A percentile compares a stretch with the other conserved stretches of the same genome.
phyloP scores from a whole-genome alignment of 2,329 filamentous ascomycete species.

The Daldinia sp. region DNA sequence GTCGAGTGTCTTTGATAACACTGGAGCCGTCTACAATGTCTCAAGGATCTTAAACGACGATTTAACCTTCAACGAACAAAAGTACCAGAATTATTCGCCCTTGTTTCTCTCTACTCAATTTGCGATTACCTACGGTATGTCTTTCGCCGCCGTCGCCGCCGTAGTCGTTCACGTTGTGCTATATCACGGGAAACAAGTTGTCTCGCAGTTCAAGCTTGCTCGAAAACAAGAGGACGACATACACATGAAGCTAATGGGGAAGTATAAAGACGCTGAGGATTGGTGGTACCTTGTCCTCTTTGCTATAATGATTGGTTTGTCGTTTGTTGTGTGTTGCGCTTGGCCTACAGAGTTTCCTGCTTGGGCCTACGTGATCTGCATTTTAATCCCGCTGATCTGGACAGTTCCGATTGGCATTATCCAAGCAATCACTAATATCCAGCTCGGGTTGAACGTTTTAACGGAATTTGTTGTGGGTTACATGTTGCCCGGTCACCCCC shows the following conservation, averaged over 20 bases:
- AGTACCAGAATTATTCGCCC: constrained; percentile 74
- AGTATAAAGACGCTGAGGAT: constrained; percentile 69
- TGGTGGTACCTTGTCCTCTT: constrained; percentile 70
- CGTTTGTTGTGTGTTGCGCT: constrained; percentile 65
- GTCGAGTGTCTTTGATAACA: constrained; percentile 73
- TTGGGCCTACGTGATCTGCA: constrained; percentile 69
- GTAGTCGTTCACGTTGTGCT: constrained; percentile 68
- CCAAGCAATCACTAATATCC: constrained; percentile 71
- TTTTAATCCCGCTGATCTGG: constrained; percentile 69
- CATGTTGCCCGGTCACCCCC: constrained; percentile 76
- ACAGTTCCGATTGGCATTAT: constrained; percentile 71
- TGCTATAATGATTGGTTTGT: constrained; percentile 65
- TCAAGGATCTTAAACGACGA: constrained; percentile 68
- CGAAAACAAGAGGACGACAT: constrained; percentile 66
- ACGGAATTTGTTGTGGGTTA: constrained; percentile 81
- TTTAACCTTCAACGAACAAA: constrained; percentile 68
- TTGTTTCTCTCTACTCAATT: constrained; percentile 74
- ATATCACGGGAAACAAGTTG: constrained; percentile 68
- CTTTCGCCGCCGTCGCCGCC: constrained; percentile 75
- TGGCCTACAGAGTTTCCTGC: constrained; percentile 70
- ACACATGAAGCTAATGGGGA: constrained; percentile 72
- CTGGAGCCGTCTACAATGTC: constrained; percentile 69
- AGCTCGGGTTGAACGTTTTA: constrained; percentile 73
- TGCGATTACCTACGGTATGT: constrained; percentile 70
- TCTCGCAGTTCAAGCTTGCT: constrained; percentile 66